phyloP scores from a whole-genome alignment of 169 alveolate genomes.

The Plasmodium chabaudi region DNA sequence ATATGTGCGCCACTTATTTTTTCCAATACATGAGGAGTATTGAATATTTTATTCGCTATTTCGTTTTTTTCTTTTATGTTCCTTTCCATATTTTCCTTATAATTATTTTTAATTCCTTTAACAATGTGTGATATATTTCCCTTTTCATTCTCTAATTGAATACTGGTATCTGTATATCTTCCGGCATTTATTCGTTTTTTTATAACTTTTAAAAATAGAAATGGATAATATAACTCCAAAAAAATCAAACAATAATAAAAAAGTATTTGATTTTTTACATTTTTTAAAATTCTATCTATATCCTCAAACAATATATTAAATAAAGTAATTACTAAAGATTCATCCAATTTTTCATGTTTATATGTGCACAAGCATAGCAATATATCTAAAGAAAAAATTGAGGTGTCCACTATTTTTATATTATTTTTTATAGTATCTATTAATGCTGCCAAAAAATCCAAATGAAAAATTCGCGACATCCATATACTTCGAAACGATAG shows the following conservation, averaged over 20 bases:
- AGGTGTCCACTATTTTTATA: conserved; percentile 33
- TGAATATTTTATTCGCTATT: neutral
- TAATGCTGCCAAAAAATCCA: conserved; percentile 32
- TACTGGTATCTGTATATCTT: neutral
- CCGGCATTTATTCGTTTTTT: conserved; percentile 5
- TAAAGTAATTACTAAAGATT: conserved; percentile 19
- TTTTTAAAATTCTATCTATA: conserved; percentile 66
- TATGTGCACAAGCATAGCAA: conserved; percentile 71
- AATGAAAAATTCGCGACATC: conserved; percentile 73
- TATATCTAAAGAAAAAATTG: conserved; percentile 56
- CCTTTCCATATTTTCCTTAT: neutral
- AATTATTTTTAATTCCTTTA: neutral
- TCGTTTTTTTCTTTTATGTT: neutral
- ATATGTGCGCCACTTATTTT: neutral
- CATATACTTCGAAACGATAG: conserved; percentile 72
- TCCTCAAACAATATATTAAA: conserved; percentile 55
- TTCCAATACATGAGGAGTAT: neutral
- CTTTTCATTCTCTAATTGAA: neutral
- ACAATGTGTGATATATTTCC: neutral
- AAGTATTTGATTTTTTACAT: conserved; percentile 47
- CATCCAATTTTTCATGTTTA: conserved; percentile 29
- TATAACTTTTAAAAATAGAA: conserved; percentile 50
- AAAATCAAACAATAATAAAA: conserved; percentile 57
- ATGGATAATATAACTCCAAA: conserved; percentile 63
- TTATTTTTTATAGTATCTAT: conserved; percentile 46